These are phyloP conservation scores for Cladophialophora carrionii DNA, from an alignment of 2,329 filamentous ascomycete genomes.

Conservation along the genomic window DNA sequence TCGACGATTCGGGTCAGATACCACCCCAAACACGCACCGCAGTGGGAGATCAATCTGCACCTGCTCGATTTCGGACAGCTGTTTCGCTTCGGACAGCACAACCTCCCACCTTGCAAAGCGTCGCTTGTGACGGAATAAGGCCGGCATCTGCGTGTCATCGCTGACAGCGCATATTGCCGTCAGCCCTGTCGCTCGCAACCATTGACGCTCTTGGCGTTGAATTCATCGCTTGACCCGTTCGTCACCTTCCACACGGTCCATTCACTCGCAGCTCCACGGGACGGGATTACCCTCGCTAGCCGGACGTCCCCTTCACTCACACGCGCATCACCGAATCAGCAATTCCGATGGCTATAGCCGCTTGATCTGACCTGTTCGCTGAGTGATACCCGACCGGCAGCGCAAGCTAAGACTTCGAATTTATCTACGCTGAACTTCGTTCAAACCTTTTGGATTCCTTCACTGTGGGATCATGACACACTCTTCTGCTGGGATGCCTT, in stretches of 20 bases:
- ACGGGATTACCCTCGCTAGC: conserved; percentile 23
- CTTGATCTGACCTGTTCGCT: conserved; percentile 20
- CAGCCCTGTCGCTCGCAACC: conserved; percentile 21
- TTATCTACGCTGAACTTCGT: conserved; percentile 1
- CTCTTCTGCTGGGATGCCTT: conserved; percentile 60
- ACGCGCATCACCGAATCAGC: conserved; percentile 13
- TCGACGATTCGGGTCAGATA: conserved; percentile 16
- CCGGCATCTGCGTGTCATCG: conserved; percentile 23
- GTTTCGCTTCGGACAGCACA: conserved; percentile 8
- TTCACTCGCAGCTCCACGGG: conserved; percentile 17
- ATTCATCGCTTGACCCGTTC: conserved; percentile 14
- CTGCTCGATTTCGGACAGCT: conserved; percentile 1
- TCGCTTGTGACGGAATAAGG: conserved; percentile 26
- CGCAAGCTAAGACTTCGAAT: conserved; percentile 14
- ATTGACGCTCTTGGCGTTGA: conserved; percentile 13
- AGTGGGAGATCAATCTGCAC: conserved; percentile 8
- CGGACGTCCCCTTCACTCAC: conserved; percentile 19
- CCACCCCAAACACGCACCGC: conserved; percentile 1
- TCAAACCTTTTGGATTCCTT: neutral
- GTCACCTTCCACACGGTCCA: neutral
- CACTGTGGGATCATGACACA: conserved; percentile 52
- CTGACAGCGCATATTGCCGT: conserved; percentile 34
- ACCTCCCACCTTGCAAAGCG: neutral
- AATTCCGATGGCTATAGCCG: conserved; percentile 26
- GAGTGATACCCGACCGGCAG: conserved; percentile 19